Conservation (phyloP, 2,329 filamentous ascomycete genomes). For the Pseudocercospora macadamiae region DNA sequence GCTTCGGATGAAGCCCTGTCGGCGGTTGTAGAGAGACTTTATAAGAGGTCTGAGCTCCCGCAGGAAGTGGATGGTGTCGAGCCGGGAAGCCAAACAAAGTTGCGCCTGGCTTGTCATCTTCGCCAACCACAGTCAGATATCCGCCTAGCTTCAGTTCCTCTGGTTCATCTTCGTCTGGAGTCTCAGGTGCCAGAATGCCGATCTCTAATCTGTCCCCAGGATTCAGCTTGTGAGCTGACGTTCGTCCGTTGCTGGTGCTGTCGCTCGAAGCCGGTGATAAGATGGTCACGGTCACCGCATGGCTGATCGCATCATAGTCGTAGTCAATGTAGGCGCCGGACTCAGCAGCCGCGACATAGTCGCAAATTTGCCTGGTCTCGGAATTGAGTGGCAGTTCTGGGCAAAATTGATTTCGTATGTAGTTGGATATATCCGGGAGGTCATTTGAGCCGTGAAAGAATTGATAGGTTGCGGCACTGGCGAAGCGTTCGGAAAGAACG, state of each 20-base stretch:
- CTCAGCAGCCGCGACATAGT: slow-evolving; percentile 10
- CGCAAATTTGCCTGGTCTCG: slow-evolving; percentile 17
- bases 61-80: slow-evolving; percentile 66
- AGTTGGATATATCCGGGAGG: slow-evolving; percentile 52
- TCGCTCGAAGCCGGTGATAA: too few relatives aligned
- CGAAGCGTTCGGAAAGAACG: slow-evolving; percentile 60
- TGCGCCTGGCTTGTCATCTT: slow-evolving; percentile 70
- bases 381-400: slow-evolving; percentile 35
- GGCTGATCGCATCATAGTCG: slow-evolving; percentile 71
- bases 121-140: slow-evolving; percentile 75
- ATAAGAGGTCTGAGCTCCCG: slow-evolving; percentile 41
- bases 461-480: slow-evolving; percentile 66
- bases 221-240: slow-evolving; percentile 8
- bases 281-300: slow-evolving; percentile 61
- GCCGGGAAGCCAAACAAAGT: slow-evolving; percentile 83
- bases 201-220: slow-evolving; percentile 64
- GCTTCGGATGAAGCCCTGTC: slow-evolving; percentile 79
- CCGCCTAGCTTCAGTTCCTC: slow-evolving; percentile 80
- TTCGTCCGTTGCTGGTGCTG: too few relatives aligned
- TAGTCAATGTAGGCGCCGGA: slow-evolving; percentile 65
- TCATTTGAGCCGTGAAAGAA: slow-evolving; percentile 69
- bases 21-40: slow-evolving; percentile 67
- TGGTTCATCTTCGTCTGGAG: slow-evolving; percentile 61
- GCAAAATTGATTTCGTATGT: slow-evolving; percentile 8
- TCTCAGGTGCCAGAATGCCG: slow-evolving; percentile 72